Percentiles rank a stretch among this genome's conserved stretches.
phyloP scores from a whole-genome alignment of 179 eudicot genomes.

The Vitellaria paradoxa region DNA sequence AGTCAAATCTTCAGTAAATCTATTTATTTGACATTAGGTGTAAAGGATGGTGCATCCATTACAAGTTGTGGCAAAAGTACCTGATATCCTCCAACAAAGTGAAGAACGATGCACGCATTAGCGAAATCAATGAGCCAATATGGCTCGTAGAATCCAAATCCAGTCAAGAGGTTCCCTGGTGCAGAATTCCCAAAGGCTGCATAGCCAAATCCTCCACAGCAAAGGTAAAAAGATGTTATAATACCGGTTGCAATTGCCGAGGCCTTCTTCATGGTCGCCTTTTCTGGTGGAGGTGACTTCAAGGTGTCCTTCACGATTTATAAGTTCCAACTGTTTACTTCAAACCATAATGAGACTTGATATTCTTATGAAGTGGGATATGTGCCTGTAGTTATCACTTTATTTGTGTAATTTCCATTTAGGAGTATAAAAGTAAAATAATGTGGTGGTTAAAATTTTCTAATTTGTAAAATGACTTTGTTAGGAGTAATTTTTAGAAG shows the following conservation, averaged over 20 bases:
- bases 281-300: constrained; percentile 11
- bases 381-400: too few relatives aligned
- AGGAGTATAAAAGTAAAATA: too few relatives aligned
- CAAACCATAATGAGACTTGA: too few relatives aligned
- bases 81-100: constrained; percentile 6
- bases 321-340: not conserved
- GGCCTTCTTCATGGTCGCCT: constrained; percentile 5
- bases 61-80: not conserved
- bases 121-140: not conserved
- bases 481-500: too few relatives aligned
- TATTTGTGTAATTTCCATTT: too few relatives aligned
- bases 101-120: not conserved
- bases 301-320: constrained; percentile 10
- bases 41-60: too few relatives aligned
- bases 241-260: not conserved
- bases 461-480: too few relatives aligned
- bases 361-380: too few relatives aligned
- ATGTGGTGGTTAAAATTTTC: too few relatives aligned
- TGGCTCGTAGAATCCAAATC: not conserved
- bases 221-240: not conserved
- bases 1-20: too few relatives aligned
- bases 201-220: constrained; percentile 3
- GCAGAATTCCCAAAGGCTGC: not conserved
- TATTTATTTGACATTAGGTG: too few relatives aligned
- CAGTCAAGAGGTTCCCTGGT: not conserved